Evolutionary conservation across 169 alveolate species (phyloP).

Genomic region (Cryptosporidium muris): DNA sequence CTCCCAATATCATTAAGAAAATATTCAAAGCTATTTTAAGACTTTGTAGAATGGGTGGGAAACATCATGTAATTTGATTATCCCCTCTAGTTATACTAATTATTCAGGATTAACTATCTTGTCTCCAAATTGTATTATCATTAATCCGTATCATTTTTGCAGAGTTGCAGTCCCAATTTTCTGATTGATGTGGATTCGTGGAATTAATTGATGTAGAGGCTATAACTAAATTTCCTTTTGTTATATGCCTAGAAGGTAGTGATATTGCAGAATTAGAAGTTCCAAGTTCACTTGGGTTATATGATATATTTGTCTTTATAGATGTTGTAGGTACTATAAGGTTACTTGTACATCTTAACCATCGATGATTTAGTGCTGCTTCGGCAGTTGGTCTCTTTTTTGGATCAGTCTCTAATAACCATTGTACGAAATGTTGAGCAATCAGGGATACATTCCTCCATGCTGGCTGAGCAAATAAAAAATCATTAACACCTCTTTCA

Average conservation of each 20-base stretch:
- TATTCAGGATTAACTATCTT: too few relatives aligned
- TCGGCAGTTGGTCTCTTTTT: slow-evolving; percentile 77
- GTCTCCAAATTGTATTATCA: too few relatives aligned
- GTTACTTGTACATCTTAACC: slow-evolving; percentile 31
- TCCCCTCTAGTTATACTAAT: too few relatives aligned
- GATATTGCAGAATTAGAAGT: too few relatives aligned
- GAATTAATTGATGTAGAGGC: not conserved
- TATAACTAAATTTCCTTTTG: slow-evolving; percentile 17
- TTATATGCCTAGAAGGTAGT: not conserved
- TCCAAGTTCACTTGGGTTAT: not conserved
- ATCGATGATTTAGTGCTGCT: slow-evolving; percentile 70
- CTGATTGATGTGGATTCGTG: too few relatives aligned
- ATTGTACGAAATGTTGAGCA: slow-evolving; percentile 72
- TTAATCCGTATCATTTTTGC: too few relatives aligned
- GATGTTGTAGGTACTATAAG: not conserved
- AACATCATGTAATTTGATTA: slow-evolving; percentile 19
- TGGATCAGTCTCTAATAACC: slow-evolving; percentile 74
- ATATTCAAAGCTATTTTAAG: slow-evolving; percentile 29
- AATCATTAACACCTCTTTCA: slow-evolving; percentile 71
- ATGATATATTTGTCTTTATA: not conserved
- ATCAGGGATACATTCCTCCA: slow-evolving; percentile 26
- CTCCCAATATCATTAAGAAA: slow-evolving; percentile 36
- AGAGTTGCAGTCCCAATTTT: too few relatives aligned
- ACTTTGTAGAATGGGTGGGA: slow-evolving; percentile 47
- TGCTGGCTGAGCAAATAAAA: slow-evolving; percentile 66